These are phyloP conservation scores for Chytriomyces sp. DNA, from an alignment of 192 early-diverging fungal genomes.

Conservation along the genomic window DNA sequence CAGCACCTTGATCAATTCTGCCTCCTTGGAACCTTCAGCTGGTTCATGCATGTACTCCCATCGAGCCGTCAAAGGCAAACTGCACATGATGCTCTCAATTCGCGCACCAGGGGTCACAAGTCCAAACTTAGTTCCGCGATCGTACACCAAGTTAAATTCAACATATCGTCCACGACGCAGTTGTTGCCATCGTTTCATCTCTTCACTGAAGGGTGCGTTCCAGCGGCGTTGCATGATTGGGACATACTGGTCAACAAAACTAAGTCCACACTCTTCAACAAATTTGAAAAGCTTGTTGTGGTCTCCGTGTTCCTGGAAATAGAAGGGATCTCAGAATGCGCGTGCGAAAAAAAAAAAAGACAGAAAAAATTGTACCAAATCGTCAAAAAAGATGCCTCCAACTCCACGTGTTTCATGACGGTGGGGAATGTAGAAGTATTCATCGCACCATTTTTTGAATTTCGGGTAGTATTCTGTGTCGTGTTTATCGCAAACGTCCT, in stretches of 20 bases:
- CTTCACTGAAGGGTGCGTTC: constrained; percentile 75
- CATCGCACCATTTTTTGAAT: constrained; percentile 97
- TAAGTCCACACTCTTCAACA: constrained; percentile 80
- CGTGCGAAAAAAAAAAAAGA: constrained; percentile 44
- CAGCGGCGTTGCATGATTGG: constrained; percentile 85
- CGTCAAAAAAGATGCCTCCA: constrained; percentile 99
- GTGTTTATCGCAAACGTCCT: constrained; percentile 90
- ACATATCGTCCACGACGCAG: constrained; percentile 94
- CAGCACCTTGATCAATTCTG: constrained; percentile 77
- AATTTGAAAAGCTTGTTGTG: constrained; percentile 81
- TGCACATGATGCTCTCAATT: constrained; percentile 95
- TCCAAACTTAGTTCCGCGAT: constrained; percentile 98
- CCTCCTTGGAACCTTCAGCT: constrained; percentile 71
- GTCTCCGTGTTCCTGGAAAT: constrained; percentile 36
- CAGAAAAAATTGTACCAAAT: constrained; percentile 58
- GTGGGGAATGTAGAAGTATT: constrained; percentile 90
- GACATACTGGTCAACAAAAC: constrained; percentile 83
- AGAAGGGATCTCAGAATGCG: background rate
- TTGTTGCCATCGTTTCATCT: constrained; percentile 92
- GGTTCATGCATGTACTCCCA: constrained; percentile 94
- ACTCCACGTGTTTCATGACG: constrained; percentile 88
- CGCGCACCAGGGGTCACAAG: constrained; percentile 93
- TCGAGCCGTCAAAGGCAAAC: constrained; percentile 88
- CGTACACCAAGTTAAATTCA: constrained; percentile 95
- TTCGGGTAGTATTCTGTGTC: constrained; percentile 80